Base-by-base conservation (phyloP, 768 basidiomycete species). In the Rhizopogon roseolus region DNA sequence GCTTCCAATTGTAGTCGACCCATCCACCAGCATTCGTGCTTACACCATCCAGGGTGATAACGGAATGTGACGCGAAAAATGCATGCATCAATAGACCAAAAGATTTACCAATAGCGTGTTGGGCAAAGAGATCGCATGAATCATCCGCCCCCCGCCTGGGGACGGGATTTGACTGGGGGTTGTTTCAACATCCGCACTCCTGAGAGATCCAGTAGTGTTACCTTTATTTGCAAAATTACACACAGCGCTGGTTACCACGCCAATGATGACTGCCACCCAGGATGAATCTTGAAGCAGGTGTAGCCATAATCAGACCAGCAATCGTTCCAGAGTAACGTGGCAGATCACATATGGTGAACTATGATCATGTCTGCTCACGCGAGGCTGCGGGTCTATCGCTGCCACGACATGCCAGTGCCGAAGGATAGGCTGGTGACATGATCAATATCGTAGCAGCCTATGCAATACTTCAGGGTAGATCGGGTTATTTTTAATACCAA, bases 161-260 rank as follows among this genome's bases (percentile, higher is more conserved):
- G 55, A 34, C 87, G 62, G 60, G 81, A 80, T 70, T 90, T 90
- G 22, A 88, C 87, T 90, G 59, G 25, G 28, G 34, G 11, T 34
- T 5, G 32, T 25, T 37, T 68, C 27, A 70, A 42, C 5, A 49
- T 32, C 19, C 5, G 50, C 28, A 53, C 9, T 25, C 29, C 4
- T 6, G 41, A 54, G 22, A 25, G 25, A 22, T 46, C 32, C n/a
- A 3, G 41, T 3, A 48, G 29, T 69, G 82, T 64, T 70, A 85
- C 90, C 56, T 69, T 90, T 90, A 13, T 93, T 94, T 27, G 86
- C 88, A 69, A 87, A 90, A 68, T 95, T 95, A 70, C 86, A 87
- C 14, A 82, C 69, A 9, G 77, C 77, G 14, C 88, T 93, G 4
- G 86, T 78, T 41, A 93, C 62, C 61, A 87, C 68, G 39, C 94